Conservation (phyloP, 345 rosid species). For the Carallia pectinifolia region DNA sequence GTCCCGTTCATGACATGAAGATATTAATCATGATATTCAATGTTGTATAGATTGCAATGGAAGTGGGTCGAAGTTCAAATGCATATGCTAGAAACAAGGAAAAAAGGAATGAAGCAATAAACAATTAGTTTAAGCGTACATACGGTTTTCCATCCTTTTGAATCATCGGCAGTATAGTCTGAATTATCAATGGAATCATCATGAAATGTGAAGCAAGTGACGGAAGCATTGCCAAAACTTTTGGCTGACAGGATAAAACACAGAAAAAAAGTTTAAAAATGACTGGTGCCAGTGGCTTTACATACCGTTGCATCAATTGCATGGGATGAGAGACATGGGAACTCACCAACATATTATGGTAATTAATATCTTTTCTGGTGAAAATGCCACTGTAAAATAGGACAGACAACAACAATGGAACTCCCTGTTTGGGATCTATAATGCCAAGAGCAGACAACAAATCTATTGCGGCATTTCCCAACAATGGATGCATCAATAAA, state of each 20-base stretch:
- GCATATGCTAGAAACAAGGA: background rate
- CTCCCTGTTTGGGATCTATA: conserved; percentile 68
- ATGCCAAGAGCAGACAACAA: conserved; percentile 55
- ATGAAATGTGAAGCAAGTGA: conserved; percentile 75
- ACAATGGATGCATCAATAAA: conserved; percentile 68
- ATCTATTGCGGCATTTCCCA: conserved; percentile 56
- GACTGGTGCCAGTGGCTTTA: conserved; percentile 12
- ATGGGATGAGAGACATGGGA: conserved; percentile 10
- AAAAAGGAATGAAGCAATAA: conserved; percentile 11
- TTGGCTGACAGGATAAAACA: conserved; percentile 48
- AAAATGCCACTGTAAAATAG: conserved; percentile 76
- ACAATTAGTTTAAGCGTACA: conserved; percentile 28
- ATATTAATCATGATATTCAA: conserved; percentile 9
- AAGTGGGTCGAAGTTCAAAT: background rate
- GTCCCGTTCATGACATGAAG: background rate
- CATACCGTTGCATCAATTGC: conserved; percentile 14
- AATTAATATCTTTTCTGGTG: conserved; percentile 42
- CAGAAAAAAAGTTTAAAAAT: conserved; percentile 1
- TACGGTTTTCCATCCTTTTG: conserved; percentile 65
- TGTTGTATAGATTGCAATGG: background rate
- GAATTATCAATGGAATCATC: conserved; percentile 84
- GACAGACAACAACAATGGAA: conserved; percentile 64
- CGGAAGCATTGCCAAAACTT: conserved; percentile 80
- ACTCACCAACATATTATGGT: conserved; percentile 61
- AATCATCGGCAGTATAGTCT: conserved; percentile 80